Base-by-base conservation (phyloP, 164 flowering plant genomes). In the Aristolochia contorta region DNA sequence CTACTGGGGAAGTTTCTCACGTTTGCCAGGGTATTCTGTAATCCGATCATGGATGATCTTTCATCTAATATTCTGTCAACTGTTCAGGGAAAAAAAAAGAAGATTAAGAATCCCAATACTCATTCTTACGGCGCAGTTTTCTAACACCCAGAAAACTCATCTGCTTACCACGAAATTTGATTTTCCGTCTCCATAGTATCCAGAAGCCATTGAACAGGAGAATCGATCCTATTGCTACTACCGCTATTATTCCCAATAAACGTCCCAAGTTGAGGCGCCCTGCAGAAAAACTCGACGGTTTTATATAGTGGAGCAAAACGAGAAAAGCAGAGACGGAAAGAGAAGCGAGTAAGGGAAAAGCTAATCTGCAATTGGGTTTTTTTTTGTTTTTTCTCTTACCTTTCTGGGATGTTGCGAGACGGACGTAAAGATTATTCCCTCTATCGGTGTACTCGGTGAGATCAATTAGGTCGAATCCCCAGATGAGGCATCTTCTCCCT, bases 381-480 rank as follows among this genome's bases (percentile, higher is more conserved):
- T n/a, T n/a, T n/a, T n/a, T 1, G 21, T 16, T 21, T 16, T 25
- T 1, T 14, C n/a, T 49, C 4, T 21, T 52, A 62, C 65, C 58
- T 23, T 53, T 57, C 21, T 64, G 65, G 1, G 71, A 67, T 48
- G 68, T 61, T 8, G 71, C 58, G 16, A 71, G 19, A 18, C 71
- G 57, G 6, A 63, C 16, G 32, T 67, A 76, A 12, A 76, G 47
- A 33, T 76, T 71, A 48, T 70, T 75, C 1, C 71, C 76, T 37
- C 58, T 60, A 16, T 57, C 66, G 0, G 20, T 0, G 13, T 45
- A 41, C 24, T 57, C 20, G 59, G 62, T 63, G 15, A 72, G 54
- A 62, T 79, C 82, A 1, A 70, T 4, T 20, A 76, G 54, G 4
- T 74, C 69, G 12, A 45, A 70, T 52, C 56, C 69, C 81, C 81